phyloP scores from a whole-genome alignment of 2,329 filamentous ascomycete species.

The Nemania serpens region DNA sequence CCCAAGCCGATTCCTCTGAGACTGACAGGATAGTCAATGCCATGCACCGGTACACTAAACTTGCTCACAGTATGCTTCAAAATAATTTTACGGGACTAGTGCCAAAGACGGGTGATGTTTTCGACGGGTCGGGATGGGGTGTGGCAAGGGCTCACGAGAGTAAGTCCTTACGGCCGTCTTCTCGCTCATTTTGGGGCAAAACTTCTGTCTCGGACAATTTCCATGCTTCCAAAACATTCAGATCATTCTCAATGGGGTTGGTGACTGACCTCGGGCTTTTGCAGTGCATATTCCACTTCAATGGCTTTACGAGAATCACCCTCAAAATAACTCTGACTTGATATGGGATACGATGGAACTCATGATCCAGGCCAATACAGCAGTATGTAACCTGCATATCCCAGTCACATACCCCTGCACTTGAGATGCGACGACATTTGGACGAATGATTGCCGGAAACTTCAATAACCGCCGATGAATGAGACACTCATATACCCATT shows the following conservation, averaged over 20 bases:
- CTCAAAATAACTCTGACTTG: constrained; percentile 41
- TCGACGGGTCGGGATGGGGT: constrained; percentile 46
- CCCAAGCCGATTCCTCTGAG: constrained; percentile 52
- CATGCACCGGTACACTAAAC: constrained; percentile 53
- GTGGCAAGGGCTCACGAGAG: constrained; percentile 46
- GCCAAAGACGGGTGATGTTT: constrained; percentile 48
- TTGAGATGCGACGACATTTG: not conserved
- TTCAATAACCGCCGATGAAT: not conserved
- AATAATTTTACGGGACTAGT: constrained; percentile 57
- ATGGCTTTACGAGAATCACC: constrained; percentile 45
- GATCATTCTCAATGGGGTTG: not conserved
- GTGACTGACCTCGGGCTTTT: not conserved
- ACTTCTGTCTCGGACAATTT: too few species aligned
- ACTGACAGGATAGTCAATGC: constrained; percentile 51
- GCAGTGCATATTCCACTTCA: constrained; percentile 40
- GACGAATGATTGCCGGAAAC: not conserved
- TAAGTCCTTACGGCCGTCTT: not conserved
- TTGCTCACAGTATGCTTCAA: constrained; percentile 60
- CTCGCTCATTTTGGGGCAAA: not conserved
- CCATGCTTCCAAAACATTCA: not conserved
- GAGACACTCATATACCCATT: not conserved
- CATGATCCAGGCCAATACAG: constrained; percentile 51
- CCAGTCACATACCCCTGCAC: not conserved
- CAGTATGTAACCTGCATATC: constrained; percentile 42
- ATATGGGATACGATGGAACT: constrained; percentile 49